Percentiles rank a stretch among this genome's conserved stretches.
Conservation (phyloP, 306 rosid genomes). For the Senna tora region DNA sequence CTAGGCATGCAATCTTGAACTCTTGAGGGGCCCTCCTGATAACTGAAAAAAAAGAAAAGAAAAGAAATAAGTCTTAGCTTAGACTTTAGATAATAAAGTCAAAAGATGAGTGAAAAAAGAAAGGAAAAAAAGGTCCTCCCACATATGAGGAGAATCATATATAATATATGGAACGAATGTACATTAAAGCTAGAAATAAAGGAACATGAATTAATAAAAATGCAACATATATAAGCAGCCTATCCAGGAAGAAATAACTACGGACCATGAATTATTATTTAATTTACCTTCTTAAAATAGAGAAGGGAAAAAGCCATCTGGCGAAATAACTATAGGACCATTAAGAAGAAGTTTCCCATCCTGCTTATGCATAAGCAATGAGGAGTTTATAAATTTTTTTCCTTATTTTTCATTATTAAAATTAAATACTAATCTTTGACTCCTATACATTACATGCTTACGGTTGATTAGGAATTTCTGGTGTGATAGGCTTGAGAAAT, state of each 20-base stretch:
- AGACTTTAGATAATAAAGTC: constrained; percentile 15
- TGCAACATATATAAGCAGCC: constrained; percentile 21
- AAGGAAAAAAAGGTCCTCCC: constrained; percentile 3
- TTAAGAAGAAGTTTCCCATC: constrained; percentile 91
- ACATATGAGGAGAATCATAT: not conserved
- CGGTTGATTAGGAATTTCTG: constrained; percentile 81
- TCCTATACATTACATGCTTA: constrained; percentile 71
- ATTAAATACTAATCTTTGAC: constrained; percentile 28
- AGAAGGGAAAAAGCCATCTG: constrained; percentile 96
- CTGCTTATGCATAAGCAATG: constrained; percentile 49
- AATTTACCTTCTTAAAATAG: constrained; percentile 90
- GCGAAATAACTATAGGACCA: constrained; percentile 97
- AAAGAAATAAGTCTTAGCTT: constrained; percentile 32
- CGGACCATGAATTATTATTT: no score
- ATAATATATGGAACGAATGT: not conserved
- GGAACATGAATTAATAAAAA: not conserved
- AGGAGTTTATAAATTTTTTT: constrained; percentile 19
- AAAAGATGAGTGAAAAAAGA: not conserved
- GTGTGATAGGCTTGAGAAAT: constrained; percentile 91
- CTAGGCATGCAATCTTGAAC: constrained; percentile 92
- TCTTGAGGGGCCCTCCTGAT: constrained; percentile 97
- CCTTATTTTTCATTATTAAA: constrained; percentile 27
- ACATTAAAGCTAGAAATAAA: not conserved
- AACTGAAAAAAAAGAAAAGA: constrained; percentile 66
- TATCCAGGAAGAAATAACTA: no score